Conservation (phyloP, 2,329 filamentous ascomycete species). For the Ascochyta fabae region DNA sequence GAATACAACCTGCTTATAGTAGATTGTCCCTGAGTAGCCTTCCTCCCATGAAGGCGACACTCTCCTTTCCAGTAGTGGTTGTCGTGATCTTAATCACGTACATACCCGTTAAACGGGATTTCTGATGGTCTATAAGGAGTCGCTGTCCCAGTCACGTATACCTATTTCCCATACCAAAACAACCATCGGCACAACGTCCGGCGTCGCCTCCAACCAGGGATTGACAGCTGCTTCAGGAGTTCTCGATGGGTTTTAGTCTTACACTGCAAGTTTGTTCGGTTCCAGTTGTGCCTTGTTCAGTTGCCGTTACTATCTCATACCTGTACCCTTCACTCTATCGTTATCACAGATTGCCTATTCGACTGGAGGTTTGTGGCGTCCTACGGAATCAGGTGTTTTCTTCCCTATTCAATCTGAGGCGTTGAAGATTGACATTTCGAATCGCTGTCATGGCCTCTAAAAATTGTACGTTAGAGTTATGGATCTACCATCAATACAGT, state of each 20-base stretch:
- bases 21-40: not conserved
- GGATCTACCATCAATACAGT: not conserved
- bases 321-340: constrained; percentile 13
- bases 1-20: not conserved
- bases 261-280: not conserved
- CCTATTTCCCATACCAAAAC: not conserved
- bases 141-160: not conserved
- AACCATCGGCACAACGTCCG: not conserved
- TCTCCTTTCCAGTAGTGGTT: not conserved
- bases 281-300: not conserved
- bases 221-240: not conserved
- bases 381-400: not conserved
- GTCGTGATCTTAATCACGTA: not conserved
- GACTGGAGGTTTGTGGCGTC: not conserved
- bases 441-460: not conserved
- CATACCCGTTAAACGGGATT: not conserved
- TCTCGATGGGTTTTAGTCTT: not conserved
- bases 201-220: not conserved
- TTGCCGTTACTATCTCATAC: not conserved
- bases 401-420: not conserved
- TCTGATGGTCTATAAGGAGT: not conserved
- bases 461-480: not conserved
- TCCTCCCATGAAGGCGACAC: not conserved
- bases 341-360: not conserved
- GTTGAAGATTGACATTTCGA: not conserved